Conservation (phyloP, 2,329 filamentous ascomycete genomes). For the Colletotrichum orchidophilum region DNA sequence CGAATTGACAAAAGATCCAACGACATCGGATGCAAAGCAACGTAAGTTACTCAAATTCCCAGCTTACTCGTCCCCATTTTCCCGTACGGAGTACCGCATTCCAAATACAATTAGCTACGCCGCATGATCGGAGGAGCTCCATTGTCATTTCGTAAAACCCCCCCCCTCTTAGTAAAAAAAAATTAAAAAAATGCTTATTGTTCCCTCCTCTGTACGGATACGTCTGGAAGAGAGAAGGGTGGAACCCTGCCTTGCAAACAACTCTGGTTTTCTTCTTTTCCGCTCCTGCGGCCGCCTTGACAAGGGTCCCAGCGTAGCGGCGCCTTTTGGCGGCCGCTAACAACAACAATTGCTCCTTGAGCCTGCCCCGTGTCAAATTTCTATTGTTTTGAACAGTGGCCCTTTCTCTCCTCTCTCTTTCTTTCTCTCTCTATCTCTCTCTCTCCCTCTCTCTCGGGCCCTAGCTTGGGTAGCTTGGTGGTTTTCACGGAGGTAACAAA, state of each 20-base stretch:
- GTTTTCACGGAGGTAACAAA: not conserved
- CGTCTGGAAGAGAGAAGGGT: not conserved
- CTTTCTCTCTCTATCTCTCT: not conserved
- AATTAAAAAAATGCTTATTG: conserved; percentile 19
- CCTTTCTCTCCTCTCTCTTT: not conserved
- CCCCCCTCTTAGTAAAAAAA: no score
- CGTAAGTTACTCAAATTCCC: not conserved
- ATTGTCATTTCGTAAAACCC: conserved; percentile 25
- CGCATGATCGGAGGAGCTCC: not conserved
- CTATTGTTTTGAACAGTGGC: not conserved
- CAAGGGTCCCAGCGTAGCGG: not conserved
- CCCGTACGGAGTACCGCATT: conserved; percentile 4
- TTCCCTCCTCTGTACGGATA: conserved; percentile 12
- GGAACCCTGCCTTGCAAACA: not conserved
- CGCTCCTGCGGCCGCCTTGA: not conserved
- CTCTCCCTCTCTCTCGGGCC: not conserved
- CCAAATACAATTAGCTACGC: not conserved
- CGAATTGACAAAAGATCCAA: conserved; percentile 22
- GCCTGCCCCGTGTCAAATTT: not conserved
- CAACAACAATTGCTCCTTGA: not conserved
- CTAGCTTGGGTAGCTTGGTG: not conserved
- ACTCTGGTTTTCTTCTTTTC: not conserved
- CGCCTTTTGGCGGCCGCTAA: conserved; percentile 6
- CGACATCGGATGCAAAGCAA: conserved; percentile 14
- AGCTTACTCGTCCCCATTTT: not conserved